These are phyloP conservation scores for Ophiostoma himal-ulmi DNA, from an alignment of 2,329 filamentous ascomycete species.

Conservation along the genomic window DNA sequence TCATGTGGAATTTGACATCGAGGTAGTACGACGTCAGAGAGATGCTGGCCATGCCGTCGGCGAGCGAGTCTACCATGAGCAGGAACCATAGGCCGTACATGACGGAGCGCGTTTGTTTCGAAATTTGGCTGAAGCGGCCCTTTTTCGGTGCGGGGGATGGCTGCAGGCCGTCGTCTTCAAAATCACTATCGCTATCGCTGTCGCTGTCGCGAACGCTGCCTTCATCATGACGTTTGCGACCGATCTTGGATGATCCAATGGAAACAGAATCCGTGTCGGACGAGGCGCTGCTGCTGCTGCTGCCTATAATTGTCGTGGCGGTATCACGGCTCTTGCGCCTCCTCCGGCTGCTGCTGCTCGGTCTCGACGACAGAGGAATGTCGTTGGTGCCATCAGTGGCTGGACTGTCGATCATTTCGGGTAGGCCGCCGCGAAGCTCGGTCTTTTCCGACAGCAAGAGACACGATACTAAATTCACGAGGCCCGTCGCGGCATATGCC, in stretches of 20 bases:
- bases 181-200: not conserved
- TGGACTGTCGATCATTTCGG: conserved; percentile 25
- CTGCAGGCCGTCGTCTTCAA: conserved; percentile 19
- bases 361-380: conserved; percentile 8
- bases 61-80: conserved; percentile 57
- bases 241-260: not conserved
- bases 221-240: not conserved
- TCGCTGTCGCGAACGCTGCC: not conserved
- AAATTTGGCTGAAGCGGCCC: conserved; percentile 49
- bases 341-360: not conserved
- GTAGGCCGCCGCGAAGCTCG: conserved; percentile 38
- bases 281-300: conserved; percentile 13
- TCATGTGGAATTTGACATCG: conserved; percentile 48
- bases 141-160: conserved; percentile 29
- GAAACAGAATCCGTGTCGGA: not conserved
- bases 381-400: conserved; percentile 23
- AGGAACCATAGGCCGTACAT: conserved; percentile 63
- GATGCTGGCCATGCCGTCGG: conserved; percentile 59
- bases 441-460: conserved; percentile 45
- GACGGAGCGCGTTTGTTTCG: conserved; percentile 48
- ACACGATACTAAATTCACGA: conserved; percentile 44
- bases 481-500: conserved; percentile 53
- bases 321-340: not conserved
- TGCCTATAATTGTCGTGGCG: not conserved
- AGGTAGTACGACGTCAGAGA: conserved; percentile 55